A percentile compares a stretch with the other conserved stretches of the same genome.
Evolutionary conservation across 805 yeast species (phyloP).

Genomic region (Cephaloascus fragrans): DNA sequence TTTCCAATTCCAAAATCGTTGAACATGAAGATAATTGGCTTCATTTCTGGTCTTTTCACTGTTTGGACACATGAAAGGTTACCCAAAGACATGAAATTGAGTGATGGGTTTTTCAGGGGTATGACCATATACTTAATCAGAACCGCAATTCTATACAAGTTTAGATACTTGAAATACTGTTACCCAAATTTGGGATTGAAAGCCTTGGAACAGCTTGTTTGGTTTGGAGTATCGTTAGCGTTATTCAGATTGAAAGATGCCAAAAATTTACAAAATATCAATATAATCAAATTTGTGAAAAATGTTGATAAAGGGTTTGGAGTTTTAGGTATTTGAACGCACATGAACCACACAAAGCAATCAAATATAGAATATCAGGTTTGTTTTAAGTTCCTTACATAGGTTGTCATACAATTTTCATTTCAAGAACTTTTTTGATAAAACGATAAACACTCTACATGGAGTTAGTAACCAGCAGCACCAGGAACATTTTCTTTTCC

Average conservation of each 20-base stretch:
- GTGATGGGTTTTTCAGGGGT: background rate
- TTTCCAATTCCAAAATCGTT: background rate
- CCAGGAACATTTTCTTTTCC: constrained; percentile 71
- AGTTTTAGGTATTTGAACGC: too few species aligned
- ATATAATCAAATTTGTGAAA: too few species aligned
- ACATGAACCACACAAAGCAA: too few species aligned
- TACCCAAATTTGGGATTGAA: background rate
- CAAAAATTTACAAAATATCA: too few species aligned
- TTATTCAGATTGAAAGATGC: background rate
- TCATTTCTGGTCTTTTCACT: background rate
- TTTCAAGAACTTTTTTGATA: background rate
- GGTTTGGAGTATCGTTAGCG: background rate
- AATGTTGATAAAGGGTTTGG: background rate
- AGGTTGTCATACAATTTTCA: background rate
- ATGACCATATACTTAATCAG: background rate
- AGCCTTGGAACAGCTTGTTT: background rate
- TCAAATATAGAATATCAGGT: too few species aligned
- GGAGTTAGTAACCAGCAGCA: constrained; percentile 47
- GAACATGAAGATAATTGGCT: background rate
- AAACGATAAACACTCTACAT: background rate
- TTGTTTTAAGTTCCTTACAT: too few species aligned
- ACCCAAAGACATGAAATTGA: background rate
- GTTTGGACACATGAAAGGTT: background rate
- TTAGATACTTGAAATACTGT: background rate
- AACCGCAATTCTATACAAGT: background rate